Conservation (phyloP, 495 filamentous ascomycete species). For the Emericellopsis terricola region DNA sequence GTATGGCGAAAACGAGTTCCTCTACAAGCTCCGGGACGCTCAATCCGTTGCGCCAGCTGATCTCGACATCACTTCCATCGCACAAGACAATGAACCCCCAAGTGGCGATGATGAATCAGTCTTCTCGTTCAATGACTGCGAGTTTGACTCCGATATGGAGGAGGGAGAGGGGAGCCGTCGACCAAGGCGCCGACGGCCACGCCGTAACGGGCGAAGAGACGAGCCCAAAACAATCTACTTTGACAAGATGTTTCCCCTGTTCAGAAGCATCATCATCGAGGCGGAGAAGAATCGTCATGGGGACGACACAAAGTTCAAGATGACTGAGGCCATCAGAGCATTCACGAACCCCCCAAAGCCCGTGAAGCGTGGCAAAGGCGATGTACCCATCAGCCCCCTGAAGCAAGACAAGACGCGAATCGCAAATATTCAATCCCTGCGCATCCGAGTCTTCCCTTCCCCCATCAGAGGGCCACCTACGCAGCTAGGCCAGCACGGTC, state of each 20-base stretch:
- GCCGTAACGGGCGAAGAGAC: background rate
- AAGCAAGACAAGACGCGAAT: background rate
- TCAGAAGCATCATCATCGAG: slow-evolving; percentile 18
- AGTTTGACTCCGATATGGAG: background rate
- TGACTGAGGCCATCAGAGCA: background rate
- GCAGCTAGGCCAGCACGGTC: background rate
- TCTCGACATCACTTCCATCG: background rate
- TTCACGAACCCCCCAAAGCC: background rate
- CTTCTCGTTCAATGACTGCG: background rate
- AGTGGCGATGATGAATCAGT: background rate
- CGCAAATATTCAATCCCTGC: background rate
- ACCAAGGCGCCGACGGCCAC: background rate
- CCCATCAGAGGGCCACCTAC: background rate
- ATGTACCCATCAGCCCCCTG: background rate
- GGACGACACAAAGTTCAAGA: background rate
- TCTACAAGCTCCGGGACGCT: slow-evolving; percentile 18
- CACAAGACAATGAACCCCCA: background rate
- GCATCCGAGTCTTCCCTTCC: background rate
- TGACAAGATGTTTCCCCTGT: slow-evolving; percentile 14
- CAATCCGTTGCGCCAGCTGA: background rate
- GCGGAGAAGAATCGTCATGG: slow-evolving; percentile 13
- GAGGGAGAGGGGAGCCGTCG: background rate
- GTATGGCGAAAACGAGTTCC: slow-evolving; percentile 22
- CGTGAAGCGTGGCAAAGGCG: background rate
- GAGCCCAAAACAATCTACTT: slow-evolving; percentile 10